Percentiles rank a stretch among this genome's conserved stretches.
phyloP scores from a whole-genome alignment of 1,284 basidiomycete genomes.

The Ustilago esculenta region DNA sequence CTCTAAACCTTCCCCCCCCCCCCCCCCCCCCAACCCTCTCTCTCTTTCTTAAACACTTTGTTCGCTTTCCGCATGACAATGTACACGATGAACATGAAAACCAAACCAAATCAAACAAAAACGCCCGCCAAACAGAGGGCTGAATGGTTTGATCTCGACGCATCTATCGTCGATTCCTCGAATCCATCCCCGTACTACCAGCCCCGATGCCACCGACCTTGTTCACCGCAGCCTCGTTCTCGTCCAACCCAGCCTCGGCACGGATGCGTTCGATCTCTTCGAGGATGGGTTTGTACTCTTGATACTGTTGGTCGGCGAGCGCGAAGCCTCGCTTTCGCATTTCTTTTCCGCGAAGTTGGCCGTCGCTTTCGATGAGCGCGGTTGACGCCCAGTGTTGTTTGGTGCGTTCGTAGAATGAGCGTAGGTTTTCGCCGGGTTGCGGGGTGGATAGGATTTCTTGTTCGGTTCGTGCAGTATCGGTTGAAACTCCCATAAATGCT shows the following conservation, averaged over 20 bases:
- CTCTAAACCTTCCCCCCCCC: constrained; percentile 7
- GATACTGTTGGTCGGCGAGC: constrained; percentile 59
- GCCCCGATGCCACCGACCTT: constrained; percentile 45
- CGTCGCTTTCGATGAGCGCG: constrained; percentile 71
- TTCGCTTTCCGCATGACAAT: too few relatives aligned
- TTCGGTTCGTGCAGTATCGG: constrained; percentile 74
- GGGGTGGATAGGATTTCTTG: constrained; percentile 85
- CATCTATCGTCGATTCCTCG: constrained; percentile 43
- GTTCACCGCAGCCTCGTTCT: constrained; percentile 73
- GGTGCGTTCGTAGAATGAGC: constrained; percentile 82
- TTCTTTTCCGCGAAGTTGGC: constrained; percentile 80
- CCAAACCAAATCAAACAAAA: too few relatives aligned
- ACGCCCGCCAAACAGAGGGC: too few relatives aligned
- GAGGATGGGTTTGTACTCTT: constrained; percentile 64
- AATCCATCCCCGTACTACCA: constrained; percentile 45
- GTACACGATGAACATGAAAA: too few relatives aligned
- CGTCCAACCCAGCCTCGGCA: constrained; percentile 84
- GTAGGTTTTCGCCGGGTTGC: constrained; percentile 85
- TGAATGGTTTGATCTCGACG: too few relatives aligned
- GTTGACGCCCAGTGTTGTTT: constrained; percentile 78
- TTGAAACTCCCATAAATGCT: constrained; percentile 78
- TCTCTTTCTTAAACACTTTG: not conserved
- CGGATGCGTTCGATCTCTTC: constrained; percentile 80
- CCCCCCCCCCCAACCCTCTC: not conserved
- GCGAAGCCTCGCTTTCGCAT: constrained; percentile 75